Evolutionary conservation across 1,284 basidiomycete species (phyloP), one percentile per base, ranked within the genome.

Genomic region (Tremellales sp.): DNA sequence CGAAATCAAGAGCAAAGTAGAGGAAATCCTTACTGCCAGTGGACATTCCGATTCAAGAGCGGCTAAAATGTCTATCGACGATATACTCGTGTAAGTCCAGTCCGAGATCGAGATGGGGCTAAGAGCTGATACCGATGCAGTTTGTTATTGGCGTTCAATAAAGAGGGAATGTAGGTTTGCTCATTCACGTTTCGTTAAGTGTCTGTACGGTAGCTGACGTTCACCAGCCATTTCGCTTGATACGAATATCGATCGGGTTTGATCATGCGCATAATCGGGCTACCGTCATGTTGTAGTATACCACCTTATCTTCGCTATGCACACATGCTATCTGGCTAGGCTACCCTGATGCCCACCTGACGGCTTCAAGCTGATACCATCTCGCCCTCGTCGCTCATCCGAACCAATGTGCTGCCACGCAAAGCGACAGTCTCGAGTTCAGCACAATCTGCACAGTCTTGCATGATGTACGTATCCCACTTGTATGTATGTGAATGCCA

Each of bases 1-100:
- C 24, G 77, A 83, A 53, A 88, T 93, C 70, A 85, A 84, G 66
- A 72, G 75, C 8, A 81, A 84, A 55, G 81, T 97, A 21, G 89
- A 94, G 52, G 76, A 81, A 46, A 84, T 97, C 26, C 76, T 98
- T 10, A 67, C 76, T 11, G 81, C 84, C 36, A 81, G 82, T 6
- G 84, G 80, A 1, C 82, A 81, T 58, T 79, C 80, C 6, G 86
- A 90, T 56, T 80, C 77, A 52, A 78, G 88, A 48, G 86, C 87
- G 5, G 81, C 86, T 7, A 87, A 89, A 72, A 88, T 92, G 85
- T 84, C 85, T 54, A 82, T 90, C 10, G 84, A 89, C 61, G 87
- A 89, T 67, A 74, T 92, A 39, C 75, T 91, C n/a, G 84, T 83
- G 84, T 85, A 59, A 54, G 81, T 68, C 29, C 12, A 31, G 29